Percentiles rank a stretch among this genome's conserved stretches.
These are phyloP conservation scores for Rasamsonia emersonii DNA, from an alignment of 2,329 filamentous ascomycete species.

Conservation along the genomic window DNA sequence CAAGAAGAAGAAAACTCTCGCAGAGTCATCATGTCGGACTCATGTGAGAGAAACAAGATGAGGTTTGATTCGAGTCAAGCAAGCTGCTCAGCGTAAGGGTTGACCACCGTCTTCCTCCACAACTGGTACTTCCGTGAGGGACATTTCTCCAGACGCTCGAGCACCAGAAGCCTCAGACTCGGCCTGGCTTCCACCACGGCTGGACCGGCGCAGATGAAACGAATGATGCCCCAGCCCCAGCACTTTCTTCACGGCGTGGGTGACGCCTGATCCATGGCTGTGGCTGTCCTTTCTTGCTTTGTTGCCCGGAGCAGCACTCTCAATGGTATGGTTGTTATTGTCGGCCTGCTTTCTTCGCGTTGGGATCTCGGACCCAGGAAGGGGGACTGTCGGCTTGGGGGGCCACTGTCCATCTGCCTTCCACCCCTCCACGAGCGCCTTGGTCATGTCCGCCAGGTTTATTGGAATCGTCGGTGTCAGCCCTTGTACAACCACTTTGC, in stretches of 20 bases:
- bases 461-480: slow-evolving; percentile 81
- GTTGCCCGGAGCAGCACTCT: no score
- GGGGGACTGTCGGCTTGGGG: slow-evolving; percentile 45
- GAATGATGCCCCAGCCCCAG: slow-evolving; percentile 29
- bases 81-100: no score
- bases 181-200: slow-evolving; percentile 8
- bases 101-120: no score
- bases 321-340: no score
- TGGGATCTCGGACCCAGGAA: slow-evolving; percentile 14
- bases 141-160: no score
- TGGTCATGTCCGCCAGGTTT: slow-evolving; percentile 73
- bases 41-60: no score
- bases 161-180: no score
- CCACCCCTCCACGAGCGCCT: slow-evolving; percentile 80
- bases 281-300: no score
- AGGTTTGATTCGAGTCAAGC: no score
- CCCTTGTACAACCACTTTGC: slow-evolving; percentile 72
- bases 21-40: no score
- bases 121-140: no score
- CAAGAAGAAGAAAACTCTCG: no score
- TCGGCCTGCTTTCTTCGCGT: slow-evolving; percentile 2
- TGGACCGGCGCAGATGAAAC: slow-evolving; percentile 29
- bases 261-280: slow-evolving; percentile 24
- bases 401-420: slow-evolving; percentile 93
- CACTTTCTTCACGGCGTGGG: slow-evolving; percentile 31